A percentile compares a stretch with the other conserved stretches of the same genome.
These are phyloP conservation scores for Singerocomus inundabilis DNA, from an alignment of 1,284 basidiomycete species.

Conservation along the genomic window DNA sequence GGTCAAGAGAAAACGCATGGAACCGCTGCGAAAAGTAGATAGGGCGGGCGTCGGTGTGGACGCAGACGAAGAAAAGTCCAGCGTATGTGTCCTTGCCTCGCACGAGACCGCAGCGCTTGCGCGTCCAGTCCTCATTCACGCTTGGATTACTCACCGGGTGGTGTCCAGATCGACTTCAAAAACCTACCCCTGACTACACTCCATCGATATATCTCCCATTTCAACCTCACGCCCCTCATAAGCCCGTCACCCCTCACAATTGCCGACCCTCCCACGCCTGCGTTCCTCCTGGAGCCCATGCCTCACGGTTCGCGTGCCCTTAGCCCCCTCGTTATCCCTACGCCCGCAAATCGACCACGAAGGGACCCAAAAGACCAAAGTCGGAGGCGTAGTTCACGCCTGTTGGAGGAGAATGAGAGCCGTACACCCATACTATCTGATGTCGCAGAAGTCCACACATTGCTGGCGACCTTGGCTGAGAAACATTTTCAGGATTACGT, in stretches of 20 bases:
- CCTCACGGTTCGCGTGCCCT: slow-evolving; percentile 47
- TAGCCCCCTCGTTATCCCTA: slow-evolving; percentile 44
- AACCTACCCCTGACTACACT: slow-evolving; percentile 58
- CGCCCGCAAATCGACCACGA: slow-evolving; percentile 65
- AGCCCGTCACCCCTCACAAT: slow-evolving; percentile 65
- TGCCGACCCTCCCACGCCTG: slow-evolving; percentile 67
- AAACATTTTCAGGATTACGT: slow-evolving; percentile 66
- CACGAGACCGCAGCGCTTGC: not conserved
- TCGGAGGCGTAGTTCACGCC: slow-evolving; percentile 62
- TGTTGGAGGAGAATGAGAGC: slow-evolving; percentile 58
- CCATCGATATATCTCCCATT: slow-evolving; percentile 67
- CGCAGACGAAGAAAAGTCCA: slow-evolving; percentile 39
- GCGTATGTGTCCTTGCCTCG: slow-evolving; percentile 33
- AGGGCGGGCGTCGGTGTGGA: slow-evolving; percentile 21
- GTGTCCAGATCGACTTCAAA: slow-evolving; percentile 64
- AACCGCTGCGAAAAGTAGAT: slow-evolving; percentile 34
- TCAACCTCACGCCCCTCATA: slow-evolving; percentile 64
- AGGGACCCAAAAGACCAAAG: slow-evolving; percentile 57
- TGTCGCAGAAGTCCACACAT: slow-evolving; percentile 58
- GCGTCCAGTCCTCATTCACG: not conserved
- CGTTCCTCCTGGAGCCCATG: slow-evolving; percentile 49
- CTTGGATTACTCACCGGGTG: slow-evolving; percentile 13
- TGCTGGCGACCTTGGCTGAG: slow-evolving; percentile 65
- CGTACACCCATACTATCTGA: slow-evolving; percentile 67
- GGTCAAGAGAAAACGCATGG: slow-evolving; percentile 67